Conservation (phyloP, 495 filamentous ascomycete species). For the Podospora appendiculata region DNA sequence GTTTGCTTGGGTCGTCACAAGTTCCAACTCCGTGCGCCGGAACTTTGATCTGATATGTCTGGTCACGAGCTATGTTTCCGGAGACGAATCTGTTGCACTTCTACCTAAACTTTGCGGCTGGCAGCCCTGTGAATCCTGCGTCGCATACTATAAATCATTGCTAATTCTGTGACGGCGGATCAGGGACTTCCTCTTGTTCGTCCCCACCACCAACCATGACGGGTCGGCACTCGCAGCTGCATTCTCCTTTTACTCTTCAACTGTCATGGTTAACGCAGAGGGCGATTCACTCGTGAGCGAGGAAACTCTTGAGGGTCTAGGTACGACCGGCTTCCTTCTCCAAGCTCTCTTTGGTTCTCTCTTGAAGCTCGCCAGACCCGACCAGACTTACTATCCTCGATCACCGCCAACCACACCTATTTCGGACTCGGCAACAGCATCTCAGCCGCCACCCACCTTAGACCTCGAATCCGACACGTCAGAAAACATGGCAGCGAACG, state of each 20-base stretch:
- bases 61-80: no score
- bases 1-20: no score
- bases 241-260: slow-evolving; percentile 84
- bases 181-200: slow-evolving; percentile 92
- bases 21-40: no score
- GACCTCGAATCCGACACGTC: slow-evolving; percentile 3
- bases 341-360: slow-evolving; percentile 59
- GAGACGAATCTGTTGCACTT: no score
- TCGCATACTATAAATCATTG: no score
- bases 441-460: slow-evolving; percentile 1
- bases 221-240: slow-evolving; percentile 72
- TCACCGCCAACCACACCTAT: slow-evolving; percentile 1
- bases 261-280: slow-evolving; percentile 85
- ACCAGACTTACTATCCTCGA: slow-evolving; percentile 3
- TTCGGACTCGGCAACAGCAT: slow-evolving; percentile 1
- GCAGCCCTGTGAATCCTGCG: no score
- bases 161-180: neutral
- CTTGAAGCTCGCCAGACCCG: slow-evolving; percentile 45
- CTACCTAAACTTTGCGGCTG: no score
- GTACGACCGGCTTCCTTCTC: slow-evolving; percentile 79
- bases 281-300: slow-evolving; percentile 90
- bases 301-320: slow-evolving; percentile 83
- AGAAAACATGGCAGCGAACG: slow-evolving; percentile 9
- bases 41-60: no score
- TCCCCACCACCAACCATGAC: slow-evolving; percentile 55